Conservation (phyloP, 805 yeast species). For the Ogataea siamensis region DNA sequence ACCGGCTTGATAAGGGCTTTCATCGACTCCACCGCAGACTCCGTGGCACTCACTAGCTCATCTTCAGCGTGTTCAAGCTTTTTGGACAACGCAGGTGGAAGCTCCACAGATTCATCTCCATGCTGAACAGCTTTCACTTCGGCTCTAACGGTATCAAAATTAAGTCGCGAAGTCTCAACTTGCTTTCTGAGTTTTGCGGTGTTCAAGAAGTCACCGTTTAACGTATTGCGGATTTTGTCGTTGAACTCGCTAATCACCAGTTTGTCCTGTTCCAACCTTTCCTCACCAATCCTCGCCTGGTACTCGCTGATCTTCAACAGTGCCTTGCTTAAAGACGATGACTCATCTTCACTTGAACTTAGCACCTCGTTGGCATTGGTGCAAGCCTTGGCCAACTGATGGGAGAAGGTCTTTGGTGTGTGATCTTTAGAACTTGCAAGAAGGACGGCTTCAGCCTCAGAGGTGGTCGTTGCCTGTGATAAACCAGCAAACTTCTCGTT, state of each 20-base stretch:
- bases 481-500: slow-evolving; percentile 56
- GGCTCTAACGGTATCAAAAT: slow-evolving; percentile 67
- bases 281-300: slow-evolving; percentile 62
- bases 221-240: slow-evolving; percentile 47
- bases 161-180: slow-evolving; percentile 68
- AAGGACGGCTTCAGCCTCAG: slow-evolving; percentile 61
- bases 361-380: slow-evolving; percentile 48
- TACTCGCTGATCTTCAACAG: slow-evolving; percentile 53
- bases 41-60: slow-evolving; percentile 75
- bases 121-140: slow-evolving; percentile 42
- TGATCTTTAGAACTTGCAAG: slow-evolving; percentile 33
- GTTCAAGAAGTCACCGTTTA: slow-evolving; percentile 58
- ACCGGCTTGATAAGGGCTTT: slow-evolving; percentile 66
- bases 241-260: slow-evolving; percentile 60
- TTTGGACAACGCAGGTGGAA: slow-evolving; percentile 50
- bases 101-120: slow-evolving; percentile 38
- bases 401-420: slow-evolving; percentile 70
- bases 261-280: slow-evolving; percentile 68
- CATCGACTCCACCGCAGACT: slow-evolving; percentile 77
- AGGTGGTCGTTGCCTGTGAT: slow-evolving; percentile 62
- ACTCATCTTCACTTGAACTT: slow-evolving; percentile 35
- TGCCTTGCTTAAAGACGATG: slow-evolving; percentile 51
- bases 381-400: slow-evolving; percentile 62
- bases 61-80: slow-evolving; percentile 64
- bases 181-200: slow-evolving; percentile 60